These are phyloP conservation scores for Cercophora samala DNA, from an alignment of 495 filamentous ascomycete genomes.

Conservation along the genomic window DNA sequence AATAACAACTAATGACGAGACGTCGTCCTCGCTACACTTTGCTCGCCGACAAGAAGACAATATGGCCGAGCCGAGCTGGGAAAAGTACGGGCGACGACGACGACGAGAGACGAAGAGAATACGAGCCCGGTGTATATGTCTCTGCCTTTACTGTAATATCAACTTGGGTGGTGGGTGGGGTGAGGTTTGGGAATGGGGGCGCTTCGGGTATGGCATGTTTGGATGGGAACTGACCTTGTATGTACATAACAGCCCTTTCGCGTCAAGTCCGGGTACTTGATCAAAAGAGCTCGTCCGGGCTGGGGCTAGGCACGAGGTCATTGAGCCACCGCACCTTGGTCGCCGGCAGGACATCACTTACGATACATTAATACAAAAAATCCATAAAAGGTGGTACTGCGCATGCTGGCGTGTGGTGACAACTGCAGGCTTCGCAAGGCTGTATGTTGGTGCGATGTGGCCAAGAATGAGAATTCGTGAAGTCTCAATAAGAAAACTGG, in stretches of 20 bases:
- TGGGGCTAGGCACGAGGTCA: not conserved
- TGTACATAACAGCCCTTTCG: conserved; percentile 19
- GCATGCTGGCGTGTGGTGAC: not conserved
- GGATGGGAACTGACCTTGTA: conserved; percentile 16
- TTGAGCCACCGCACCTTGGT: not conserved
- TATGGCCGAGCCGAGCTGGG: not conserved
- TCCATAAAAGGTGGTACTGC: not conserved
- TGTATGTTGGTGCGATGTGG: not conserved
- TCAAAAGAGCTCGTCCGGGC: conserved; percentile 4
- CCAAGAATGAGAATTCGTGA: not conserved
- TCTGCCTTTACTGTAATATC: conserved; percentile 6
- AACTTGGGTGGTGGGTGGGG: not conserved
- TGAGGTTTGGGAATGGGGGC: conserved; percentile 3
- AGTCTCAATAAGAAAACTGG: not conserved
- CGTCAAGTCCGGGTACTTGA: conserved; percentile 12
- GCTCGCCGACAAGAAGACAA: not conserved
- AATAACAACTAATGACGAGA: conserved; percentile 22
- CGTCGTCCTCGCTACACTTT: conserved; percentile 15
- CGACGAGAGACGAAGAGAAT: conserved; percentile 7
- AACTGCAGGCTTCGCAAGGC: too few species aligned
- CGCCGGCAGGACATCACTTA: not conserved
- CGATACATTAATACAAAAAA: not conserved
- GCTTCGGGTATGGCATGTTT: conserved; percentile 14
- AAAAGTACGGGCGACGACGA: conserved; percentile 1
- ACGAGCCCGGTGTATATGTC: not conserved